These are phyloP conservation scores for Fomitopsis schrenkii DNA, from an alignment of 1,284 basidiomycete genomes.

Conservation along the genomic window DNA sequence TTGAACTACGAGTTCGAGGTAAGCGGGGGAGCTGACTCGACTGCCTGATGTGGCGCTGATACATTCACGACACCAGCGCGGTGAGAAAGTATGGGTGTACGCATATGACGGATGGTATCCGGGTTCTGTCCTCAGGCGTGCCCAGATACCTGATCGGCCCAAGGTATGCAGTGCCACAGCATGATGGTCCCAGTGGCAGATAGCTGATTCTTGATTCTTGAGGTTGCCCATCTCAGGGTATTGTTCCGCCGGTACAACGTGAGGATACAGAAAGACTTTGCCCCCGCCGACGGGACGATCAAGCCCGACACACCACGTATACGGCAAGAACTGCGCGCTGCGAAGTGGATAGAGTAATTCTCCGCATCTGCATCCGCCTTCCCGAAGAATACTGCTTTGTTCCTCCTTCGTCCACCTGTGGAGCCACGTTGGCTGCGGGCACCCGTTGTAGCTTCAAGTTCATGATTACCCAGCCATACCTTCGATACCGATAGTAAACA, in stretches of 20 bases:
- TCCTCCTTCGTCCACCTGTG: not conserved
- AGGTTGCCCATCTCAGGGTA: constrained; percentile 1
- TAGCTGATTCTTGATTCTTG: not conserved
- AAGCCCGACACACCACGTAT: constrained; percentile 6
- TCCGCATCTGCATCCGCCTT: not conserved
- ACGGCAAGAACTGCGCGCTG: not conserved
- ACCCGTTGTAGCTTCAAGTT: too few species aligned
- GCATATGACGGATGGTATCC: constrained; percentile 1
- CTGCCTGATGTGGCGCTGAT: not conserved
- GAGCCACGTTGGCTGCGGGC: not conserved
- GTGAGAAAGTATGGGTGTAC: constrained; percentile 5
- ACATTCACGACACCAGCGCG: not conserved
- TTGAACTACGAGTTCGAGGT: constrained; percentile 1
- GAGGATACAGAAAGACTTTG: not conserved
- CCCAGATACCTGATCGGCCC: not conserved
- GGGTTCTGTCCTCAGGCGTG: not conserved
- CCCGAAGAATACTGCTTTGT: not conserved
- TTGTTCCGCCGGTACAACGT: constrained; percentile 1
- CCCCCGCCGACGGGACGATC: constrained; percentile 5
- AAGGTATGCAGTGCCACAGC: not conserved
- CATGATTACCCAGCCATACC: too few species aligned
- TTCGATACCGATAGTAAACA: too few species aligned
- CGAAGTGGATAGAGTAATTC: not conserved
- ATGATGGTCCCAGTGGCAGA: not conserved
- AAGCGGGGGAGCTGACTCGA: not conserved